Evolutionary conservation across 176 grass and related monocot genomes (phyloP), one percentile per base, ranked within the genome.

Genomic region (Ensete glaucum): DNA sequence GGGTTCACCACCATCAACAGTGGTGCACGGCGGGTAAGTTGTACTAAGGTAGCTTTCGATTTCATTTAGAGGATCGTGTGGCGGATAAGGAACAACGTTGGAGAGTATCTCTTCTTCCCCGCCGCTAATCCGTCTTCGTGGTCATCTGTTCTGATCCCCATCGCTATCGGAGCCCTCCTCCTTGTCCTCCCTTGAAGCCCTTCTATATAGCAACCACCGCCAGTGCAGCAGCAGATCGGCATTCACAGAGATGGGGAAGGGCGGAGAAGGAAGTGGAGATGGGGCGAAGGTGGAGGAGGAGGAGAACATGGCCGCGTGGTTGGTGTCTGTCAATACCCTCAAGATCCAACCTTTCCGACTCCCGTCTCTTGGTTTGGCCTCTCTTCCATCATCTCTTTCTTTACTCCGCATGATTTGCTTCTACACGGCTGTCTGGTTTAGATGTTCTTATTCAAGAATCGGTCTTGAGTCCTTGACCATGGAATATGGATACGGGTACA

Each of bases 251-350:
- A 92, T 91, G 94, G 94, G 88, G 75, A 98, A 96, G 78, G 89
- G 87, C 73, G 84, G 83, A 68, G 89, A 90, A 67, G 85, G 77
- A 72, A 69, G 64, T 19, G 79, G 76, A 81, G 74, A 67, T 64
- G 78, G 59, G 11, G 76, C 52, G 2, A 75, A 59, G 15, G 83
- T 29, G 9, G 86, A 84, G 27, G 86, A 84, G 27, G 86, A 54
- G 69, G 88, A 88, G 88, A 98, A 98, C 84, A 89, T 98, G 90
- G 94, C 94, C 70, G 90, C 94, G 12, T 98, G 94, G 94, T 71
- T 98, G 69, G 90, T 93, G 34, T 87, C 88, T 9, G 82, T 87
- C 54, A 85, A 98, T 85, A 98, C 85, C 48, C 80, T 98, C 85
- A 98, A 93, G 82, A 91, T 93, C 86, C 83, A 93, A 81, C 94